Conservation (phyloP, 1,284 basidiomycete genomes). For the Hemileia vastatrix region DNA sequence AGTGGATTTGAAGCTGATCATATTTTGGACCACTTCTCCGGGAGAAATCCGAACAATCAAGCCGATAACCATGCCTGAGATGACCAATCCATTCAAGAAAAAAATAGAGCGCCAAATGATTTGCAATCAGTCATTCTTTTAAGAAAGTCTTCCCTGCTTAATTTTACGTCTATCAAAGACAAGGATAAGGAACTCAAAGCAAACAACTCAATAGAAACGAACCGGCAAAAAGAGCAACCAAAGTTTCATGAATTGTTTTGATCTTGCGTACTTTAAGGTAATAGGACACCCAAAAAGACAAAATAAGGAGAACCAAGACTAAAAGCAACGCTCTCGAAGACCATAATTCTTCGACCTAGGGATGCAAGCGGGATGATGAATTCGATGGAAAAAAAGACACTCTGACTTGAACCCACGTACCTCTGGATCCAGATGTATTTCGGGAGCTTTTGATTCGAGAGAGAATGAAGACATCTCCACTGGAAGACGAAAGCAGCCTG, state of each 20-base stretch:
- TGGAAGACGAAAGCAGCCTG: too few relatives aligned
- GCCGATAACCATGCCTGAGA: constrained; percentile 76
- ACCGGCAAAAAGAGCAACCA: constrained; percentile 84
- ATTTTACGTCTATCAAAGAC: background rate
- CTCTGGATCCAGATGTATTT: constrained; percentile 30
- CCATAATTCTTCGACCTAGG: constrained; percentile 28
- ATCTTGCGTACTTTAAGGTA: constrained; percentile 95
- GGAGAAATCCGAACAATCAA: constrained; percentile 80
- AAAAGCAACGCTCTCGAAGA: constrained; percentile 46
- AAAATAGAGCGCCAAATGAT: background rate
- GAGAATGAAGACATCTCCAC: too few relatives aligned
- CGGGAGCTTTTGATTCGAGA: constrained; percentile 13
- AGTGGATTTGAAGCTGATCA: constrained; percentile 95
- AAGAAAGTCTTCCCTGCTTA: background rate
- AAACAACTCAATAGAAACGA: too few relatives aligned
- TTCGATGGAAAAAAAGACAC: background rate
- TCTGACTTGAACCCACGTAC: constrained; percentile 1
- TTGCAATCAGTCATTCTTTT: background rate
- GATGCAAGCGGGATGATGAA: background rate
- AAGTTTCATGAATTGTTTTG: constrained; percentile 88
- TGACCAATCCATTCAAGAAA: constrained; percentile 10
- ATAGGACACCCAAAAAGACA: constrained; percentile 92
- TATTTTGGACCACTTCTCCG: constrained; percentile 86
- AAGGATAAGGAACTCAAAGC: background rate
- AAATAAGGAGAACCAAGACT: constrained; percentile 83